Evolutionary conservation across 768 basidiomycete genomes (phyloP).

Genomic region (Clavaria fumosa): DNA sequence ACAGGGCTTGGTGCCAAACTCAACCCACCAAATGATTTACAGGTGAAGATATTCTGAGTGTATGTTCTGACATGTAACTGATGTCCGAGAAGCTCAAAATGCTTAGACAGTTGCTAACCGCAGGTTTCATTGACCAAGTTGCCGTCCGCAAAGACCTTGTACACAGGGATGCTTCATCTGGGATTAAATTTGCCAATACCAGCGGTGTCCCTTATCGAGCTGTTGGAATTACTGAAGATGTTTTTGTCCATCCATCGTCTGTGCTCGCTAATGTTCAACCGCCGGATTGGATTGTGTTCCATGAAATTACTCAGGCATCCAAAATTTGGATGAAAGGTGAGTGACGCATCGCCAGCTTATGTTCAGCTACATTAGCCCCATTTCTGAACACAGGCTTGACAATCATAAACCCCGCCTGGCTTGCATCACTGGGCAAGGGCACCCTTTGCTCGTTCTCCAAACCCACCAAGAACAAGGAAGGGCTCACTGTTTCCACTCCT

Average conservation of each 20-base stretch:
- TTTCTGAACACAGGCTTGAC: constrained; percentile 44
- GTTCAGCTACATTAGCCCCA: constrained; percentile 2
- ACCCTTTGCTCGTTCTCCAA: constrained; percentile 83
- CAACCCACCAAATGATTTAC: constrained; percentile 59
- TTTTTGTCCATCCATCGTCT: constrained; percentile 88
- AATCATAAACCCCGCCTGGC: constrained; percentile 76
- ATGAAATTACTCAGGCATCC: constrained; percentile 66
- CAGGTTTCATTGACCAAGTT: constrained; percentile 91
- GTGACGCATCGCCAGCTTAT: constrained; percentile 8
- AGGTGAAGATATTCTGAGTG: constrained; percentile 30
- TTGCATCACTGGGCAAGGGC: constrained; percentile 63
- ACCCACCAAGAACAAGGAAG: constrained; percentile 52
- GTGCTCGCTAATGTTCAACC: constrained; percentile 50
- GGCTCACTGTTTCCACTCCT: constrained; percentile 62
- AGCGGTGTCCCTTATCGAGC: constrained; percentile 76
- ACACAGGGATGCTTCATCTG: constrained; percentile 39
- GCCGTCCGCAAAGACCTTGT: constrained; percentile 81
- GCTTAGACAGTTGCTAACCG: constrained; percentile 71
- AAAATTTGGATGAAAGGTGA: constrained; percentile 70
- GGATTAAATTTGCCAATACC: constrained; percentile 56
- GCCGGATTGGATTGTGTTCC: constrained; percentile 76
- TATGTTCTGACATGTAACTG: constrained; percentile 1
- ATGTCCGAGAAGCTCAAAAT: constrained; percentile 57
- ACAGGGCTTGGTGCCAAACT: constrained; percentile 49
- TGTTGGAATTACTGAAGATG: constrained; percentile 67